Percentiles rank a stretch among this genome's conserved stretches.
Conservation (phyloP, 2,329 filamentous ascomycete species). For the Neonectria neomacrospora region DNA sequence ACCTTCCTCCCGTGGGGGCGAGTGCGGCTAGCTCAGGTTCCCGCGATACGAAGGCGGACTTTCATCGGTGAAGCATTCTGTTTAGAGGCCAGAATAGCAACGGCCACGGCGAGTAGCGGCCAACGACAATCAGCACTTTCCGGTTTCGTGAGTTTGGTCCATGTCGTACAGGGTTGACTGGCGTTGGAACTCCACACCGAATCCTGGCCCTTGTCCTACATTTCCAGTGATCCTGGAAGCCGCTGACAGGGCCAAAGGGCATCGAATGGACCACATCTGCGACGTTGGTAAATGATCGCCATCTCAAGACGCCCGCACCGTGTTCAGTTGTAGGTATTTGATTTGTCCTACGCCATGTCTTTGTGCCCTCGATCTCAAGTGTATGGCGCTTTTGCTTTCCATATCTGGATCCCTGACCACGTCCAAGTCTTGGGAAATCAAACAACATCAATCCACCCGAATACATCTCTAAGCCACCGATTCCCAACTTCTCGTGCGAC, state of each 20-base stretch:
- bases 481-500: constrained; percentile 27
- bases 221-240: constrained; percentile 24
- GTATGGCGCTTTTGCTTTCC: constrained; percentile 32
- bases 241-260: constrained; percentile 20
- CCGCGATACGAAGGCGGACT: constrained; percentile 19
- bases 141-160: constrained; percentile 15
- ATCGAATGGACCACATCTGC: constrained; percentile 14
- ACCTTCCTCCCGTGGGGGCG: neutral
- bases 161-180: constrained; percentile 22
- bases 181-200: constrained; percentile 20
- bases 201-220: constrained; percentile 15
- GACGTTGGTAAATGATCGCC: constrained; percentile 15
- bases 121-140: constrained; percentile 16
- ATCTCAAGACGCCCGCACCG: constrained; percentile 26
- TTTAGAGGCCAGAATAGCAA: constrained; percentile 25
- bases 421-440: constrained; percentile 33
- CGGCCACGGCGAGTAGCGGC: constrained; percentile 16
- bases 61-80: constrained; percentile 21
- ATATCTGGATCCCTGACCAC: constrained; percentile 25
- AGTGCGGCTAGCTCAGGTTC: constrained; percentile 2
- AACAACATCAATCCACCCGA: constrained; percentile 27
- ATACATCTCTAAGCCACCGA: constrained; percentile 7
- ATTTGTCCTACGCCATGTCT: constrained; percentile 25
- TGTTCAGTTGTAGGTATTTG: constrained; percentile 33
- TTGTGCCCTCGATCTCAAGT: constrained; percentile 7